phyloP scores from a whole-genome alignment of 2,329 filamentous ascomycete genomes.

The Clathrospora elynae region DNA sequence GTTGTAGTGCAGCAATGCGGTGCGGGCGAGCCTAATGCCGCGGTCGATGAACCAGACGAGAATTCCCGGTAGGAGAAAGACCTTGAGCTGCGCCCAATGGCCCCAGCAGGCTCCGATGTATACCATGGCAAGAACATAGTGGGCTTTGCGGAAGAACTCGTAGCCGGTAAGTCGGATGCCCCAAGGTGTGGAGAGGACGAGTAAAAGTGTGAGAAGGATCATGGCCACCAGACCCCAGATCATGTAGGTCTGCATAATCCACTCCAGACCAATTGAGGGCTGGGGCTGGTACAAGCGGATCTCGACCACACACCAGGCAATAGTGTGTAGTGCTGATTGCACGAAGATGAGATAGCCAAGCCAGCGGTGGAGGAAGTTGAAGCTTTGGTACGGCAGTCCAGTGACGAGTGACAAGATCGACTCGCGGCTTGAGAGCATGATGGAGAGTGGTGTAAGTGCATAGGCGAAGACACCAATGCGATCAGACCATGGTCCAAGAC shows the following conservation, averaged over 20 bases:
- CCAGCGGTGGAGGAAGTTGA: conserved; percentile 71
- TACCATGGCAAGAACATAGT: conserved; percentile 73
- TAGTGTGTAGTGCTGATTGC: conserved; percentile 70
- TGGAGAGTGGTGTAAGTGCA: conserved; percentile 71
- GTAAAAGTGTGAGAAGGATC: conserved; percentile 65
- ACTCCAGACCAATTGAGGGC: conserved; percentile 61
- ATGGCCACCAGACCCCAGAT: conserved; percentile 75
- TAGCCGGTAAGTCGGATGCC: conserved; percentile 72
- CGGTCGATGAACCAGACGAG: conserved; percentile 70
- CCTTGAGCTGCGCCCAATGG: conserved; percentile 68
- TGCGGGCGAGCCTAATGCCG: conserved; percentile 62
- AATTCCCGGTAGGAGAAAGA: conserved; percentile 56
- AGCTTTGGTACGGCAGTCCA: conserved; percentile 72
- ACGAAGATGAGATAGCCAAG: conserved; percentile 73
- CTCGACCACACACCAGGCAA: conserved; percentile 72
- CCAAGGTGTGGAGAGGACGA: conserved; percentile 63
- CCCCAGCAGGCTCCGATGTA: conserved; percentile 78
- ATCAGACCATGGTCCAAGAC: conserved; percentile 70
- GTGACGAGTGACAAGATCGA: conserved; percentile 72
- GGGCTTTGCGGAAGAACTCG: conserved; percentile 75
- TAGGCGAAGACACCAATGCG: conserved; percentile 73
- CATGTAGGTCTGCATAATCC: conserved; percentile 69
- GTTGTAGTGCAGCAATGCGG: conserved; percentile 62
- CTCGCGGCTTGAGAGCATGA: conserved; percentile 71
- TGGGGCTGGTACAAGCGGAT: conserved; percentile 72